A percentile compares a stretch with the other conserved stretches of the same genome.
Conservation (phyloP, 2,329 filamentous ascomycete species). For the Bipolaris gigantea region DNA sequence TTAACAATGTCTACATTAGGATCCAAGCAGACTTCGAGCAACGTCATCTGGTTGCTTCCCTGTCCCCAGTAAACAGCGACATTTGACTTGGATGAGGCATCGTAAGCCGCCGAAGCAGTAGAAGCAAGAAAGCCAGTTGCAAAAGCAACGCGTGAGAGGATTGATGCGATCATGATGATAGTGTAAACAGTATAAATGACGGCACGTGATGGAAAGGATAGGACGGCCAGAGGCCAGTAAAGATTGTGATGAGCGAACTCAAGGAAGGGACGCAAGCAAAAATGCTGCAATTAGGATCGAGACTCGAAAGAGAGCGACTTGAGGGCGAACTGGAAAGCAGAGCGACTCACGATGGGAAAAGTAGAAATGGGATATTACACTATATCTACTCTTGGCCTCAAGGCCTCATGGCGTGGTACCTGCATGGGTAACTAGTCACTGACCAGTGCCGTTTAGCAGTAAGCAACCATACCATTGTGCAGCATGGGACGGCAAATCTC, state of each 20-base stretch:
- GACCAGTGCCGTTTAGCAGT: constrained; percentile 24
- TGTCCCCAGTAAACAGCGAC: constrained; percentile 61
- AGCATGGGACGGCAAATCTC: constrained; percentile 23
- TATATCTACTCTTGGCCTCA: constrained; percentile 22
- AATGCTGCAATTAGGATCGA: constrained; percentile 38
- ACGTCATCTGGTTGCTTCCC: constrained; percentile 52
- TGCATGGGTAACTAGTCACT: constrained; percentile 28
- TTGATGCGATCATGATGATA: constrained; percentile 44
- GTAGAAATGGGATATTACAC: constrained; percentile 34
- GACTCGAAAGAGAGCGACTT: constrained; percentile 38
- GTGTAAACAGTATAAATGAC: constrained; percentile 26
- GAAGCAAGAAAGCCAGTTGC: constrained; percentile 42
- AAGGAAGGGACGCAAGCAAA: constrained; percentile 62
- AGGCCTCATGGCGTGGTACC: constrained; percentile 21
- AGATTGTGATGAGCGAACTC: constrained; percentile 43
- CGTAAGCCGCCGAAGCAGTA: constrained; percentile 47
- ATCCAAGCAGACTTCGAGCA: constrained; percentile 57
- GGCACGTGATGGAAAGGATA: constrained; percentile 34
- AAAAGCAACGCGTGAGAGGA: constrained; percentile 35
- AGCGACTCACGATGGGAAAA: constrained; percentile 25
- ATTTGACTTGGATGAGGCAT: constrained; percentile 50
- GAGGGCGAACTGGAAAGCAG: constrained; percentile 23
- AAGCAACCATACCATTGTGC: constrained; percentile 31
- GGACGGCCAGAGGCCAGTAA: constrained; percentile 46
- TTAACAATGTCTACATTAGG: constrained; percentile 58